phyloP scores from a whole-genome alignment of 345 rosid species.

The Eucalyptus urophylla region DNA sequence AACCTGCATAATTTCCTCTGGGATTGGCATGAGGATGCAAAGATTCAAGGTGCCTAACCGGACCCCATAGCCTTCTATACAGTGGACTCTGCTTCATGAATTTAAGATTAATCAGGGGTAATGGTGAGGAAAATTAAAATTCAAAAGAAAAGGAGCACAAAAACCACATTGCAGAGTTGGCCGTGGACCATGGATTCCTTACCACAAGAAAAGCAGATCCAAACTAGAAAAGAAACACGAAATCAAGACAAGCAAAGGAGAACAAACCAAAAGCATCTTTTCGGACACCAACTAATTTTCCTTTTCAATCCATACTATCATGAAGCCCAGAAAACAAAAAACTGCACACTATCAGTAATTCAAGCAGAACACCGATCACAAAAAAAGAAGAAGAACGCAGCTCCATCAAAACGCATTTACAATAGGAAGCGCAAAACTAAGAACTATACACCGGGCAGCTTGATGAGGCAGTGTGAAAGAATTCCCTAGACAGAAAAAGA shows the following conservation, averaged over 20 bases:
- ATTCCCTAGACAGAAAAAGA: neutral
- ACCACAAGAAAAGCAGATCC: neutral
- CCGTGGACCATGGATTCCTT: neutral
- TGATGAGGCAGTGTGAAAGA: neutral
- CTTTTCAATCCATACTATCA: neutral
- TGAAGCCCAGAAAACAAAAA: neutral
- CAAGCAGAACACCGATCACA: neutral
- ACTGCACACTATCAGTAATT: neutral
- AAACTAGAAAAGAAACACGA: neutral
- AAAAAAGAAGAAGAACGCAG: neutral
- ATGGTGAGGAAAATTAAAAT: neutral
- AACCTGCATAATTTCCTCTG: constrained; percentile 74
- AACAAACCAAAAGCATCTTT: neutral
- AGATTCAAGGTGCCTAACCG: constrained; percentile 54
- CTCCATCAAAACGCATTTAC: neutral
- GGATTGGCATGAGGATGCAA: constrained; percentile 83
- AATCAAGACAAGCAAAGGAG: neutral
- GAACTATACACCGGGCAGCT: neutral
- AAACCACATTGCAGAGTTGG: neutral
- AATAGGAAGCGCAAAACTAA: neutral
- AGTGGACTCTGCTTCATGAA: constrained; percentile 44
- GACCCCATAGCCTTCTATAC: constrained; percentile 86
- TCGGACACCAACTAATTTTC: neutral
- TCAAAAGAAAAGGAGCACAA: neutral
- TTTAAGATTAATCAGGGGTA: neutral